Conservation (phyloP, 805 yeast genomes). For the Ogataea siamensis region DNA sequence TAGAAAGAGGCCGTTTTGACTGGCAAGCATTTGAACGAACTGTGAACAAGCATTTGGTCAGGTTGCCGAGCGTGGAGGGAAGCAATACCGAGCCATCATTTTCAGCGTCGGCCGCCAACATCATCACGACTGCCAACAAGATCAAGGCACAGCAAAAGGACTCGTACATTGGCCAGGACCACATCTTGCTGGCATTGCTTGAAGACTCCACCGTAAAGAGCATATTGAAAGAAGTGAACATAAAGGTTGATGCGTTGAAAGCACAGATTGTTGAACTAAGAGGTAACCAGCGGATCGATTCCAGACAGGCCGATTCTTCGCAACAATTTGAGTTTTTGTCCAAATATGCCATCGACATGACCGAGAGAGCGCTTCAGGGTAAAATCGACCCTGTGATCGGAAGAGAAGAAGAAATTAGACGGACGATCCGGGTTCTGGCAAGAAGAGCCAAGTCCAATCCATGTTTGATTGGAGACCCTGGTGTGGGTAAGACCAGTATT, state of each 20-base stretch:
- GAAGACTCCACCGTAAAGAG: slow-evolving; percentile 72
- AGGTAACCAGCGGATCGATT: slow-evolving; percentile 89
- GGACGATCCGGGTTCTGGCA: slow-evolving; percentile 93
- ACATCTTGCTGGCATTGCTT: slow-evolving; percentile 76
- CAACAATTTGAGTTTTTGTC: slow-evolving; percentile 76
- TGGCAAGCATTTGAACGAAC: slow-evolving; percentile 76
- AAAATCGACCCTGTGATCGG: slow-evolving; percentile 98
- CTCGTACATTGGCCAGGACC: slow-evolving; percentile 91
- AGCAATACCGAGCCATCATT: slow-evolving; percentile 82
- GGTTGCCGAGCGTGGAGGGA: slow-evolving; percentile 85
- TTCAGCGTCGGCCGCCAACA: slow-evolving; percentile 71
- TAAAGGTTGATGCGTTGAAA: slow-evolving; percentile 70
- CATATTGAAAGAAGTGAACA: slow-evolving; percentile 67
- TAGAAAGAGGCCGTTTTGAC: slow-evolving; percentile 86
- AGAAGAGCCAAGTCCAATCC: slow-evolving; percentile 97
- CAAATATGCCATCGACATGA: slow-evolving; percentile 91
- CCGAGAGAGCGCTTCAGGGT: slow-evolving; percentile 91
- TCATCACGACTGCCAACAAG: slow-evolving; percentile 71
- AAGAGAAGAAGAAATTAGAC: slow-evolving; percentile 95
- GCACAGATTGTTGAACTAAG: slow-evolving; percentile 77
- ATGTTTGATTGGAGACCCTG: slow-evolving; percentile 96
- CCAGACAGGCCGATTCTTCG: slow-evolving; percentile 90
- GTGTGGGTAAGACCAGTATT: slow-evolving; percentile 98
- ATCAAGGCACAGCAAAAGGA: slow-evolving; percentile 88
- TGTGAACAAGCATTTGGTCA: slow-evolving; percentile 77